phyloP scores from a whole-genome alignment of 2,329 filamentous ascomycete genomes.

The Epichloe aotearoae region DNA sequence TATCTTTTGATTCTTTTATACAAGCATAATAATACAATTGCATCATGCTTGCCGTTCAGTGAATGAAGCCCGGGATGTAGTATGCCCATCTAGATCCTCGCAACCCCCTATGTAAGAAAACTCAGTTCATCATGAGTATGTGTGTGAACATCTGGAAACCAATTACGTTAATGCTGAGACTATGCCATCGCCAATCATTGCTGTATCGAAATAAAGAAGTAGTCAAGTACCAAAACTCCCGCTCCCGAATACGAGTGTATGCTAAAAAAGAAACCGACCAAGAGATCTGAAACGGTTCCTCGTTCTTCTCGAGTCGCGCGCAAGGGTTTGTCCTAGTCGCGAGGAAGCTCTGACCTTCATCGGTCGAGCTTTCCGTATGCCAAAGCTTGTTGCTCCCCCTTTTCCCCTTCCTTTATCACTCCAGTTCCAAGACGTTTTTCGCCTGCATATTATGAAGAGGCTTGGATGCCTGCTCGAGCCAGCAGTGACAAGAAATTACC shows the following conservation, averaged over 20 bases:
- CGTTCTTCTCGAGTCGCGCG: too few relatives aligned
- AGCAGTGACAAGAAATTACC: too few relatives aligned
- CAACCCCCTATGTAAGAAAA: background rate
- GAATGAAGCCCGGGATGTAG: background rate
- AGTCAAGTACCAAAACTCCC: background rate
- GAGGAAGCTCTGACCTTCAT: background rate
- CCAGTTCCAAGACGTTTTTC: background rate
- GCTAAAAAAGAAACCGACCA: background rate
- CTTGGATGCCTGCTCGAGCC: too few relatives aligned
- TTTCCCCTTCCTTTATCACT: background rate
- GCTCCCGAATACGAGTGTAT: background rate
- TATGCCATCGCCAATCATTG: background rate
- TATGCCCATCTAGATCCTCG: background rate
- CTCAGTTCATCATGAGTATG: background rate
- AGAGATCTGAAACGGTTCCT: background rate
- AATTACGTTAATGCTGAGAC: slow-evolving; percentile 3
- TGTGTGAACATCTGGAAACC: background rate
- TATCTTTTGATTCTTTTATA: too few relatives aligned
- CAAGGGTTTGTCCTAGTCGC: too few relatives aligned
- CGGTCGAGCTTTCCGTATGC: background rate
- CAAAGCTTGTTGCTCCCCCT: background rate
- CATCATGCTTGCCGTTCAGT: too few relatives aligned
- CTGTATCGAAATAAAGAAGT: background rate
- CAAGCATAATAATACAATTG: too few relatives aligned
- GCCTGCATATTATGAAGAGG: background rate